A percentile compares a stretch with the other conserved stretches of the same genome.
These are phyloP conservation scores for Fusarium citri DNA, from an alignment of 2,329 filamentous ascomycete species.

Conservation along the genomic window DNA sequence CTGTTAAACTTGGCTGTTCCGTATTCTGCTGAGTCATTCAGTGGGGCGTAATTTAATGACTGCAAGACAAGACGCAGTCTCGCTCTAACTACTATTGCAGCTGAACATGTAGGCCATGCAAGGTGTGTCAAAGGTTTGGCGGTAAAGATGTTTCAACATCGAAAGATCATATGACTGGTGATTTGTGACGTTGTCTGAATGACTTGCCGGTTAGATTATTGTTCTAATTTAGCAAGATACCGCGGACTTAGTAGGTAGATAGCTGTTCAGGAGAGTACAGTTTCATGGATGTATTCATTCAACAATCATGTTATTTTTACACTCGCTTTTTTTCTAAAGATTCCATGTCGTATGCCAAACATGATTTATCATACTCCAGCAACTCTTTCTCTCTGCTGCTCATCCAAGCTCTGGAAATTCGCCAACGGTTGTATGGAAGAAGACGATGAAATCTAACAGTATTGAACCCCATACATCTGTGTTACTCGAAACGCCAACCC, in stretches of 20 bases:
- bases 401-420: constrained; percentile 11
- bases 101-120: not conserved
- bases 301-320: not conserved
- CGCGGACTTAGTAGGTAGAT: not conserved
- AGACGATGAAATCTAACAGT: constrained; percentile 28
- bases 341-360: not conserved
- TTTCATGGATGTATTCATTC: not conserved
- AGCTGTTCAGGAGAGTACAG: not conserved
- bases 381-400: not conserved
- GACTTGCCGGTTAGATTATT: not conserved
- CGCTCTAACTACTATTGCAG: not conserved
- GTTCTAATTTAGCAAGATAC: not conserved
- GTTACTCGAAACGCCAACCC: constrained; percentile 40
- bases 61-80: not conserved
- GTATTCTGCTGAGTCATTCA: constrained; percentile 29
- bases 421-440: not conserved
- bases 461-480: constrained; percentile 11
- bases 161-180: not conserved
- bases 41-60: constrained; percentile 1
- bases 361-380: constrained; percentile 6
- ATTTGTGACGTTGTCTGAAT: not conserved
- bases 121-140: not conserved
- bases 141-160: not conserved
- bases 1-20: not conserved
- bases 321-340: not conserved